These are phyloP conservation scores for Candida sojae DNA, from an alignment of 1,139 yeast species.

Conservation along the genomic window DNA sequence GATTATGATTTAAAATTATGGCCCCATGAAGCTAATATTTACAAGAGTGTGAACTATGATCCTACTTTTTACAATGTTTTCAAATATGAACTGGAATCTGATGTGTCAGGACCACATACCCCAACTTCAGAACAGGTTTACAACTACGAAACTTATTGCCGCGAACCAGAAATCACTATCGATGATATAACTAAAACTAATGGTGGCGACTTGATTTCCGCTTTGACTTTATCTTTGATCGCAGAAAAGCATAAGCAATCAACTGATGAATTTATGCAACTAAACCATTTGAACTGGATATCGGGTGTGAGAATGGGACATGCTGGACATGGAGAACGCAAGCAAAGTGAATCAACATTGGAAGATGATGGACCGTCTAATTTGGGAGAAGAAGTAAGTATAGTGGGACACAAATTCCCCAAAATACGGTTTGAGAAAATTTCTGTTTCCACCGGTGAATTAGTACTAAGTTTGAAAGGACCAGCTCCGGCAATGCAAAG, in stretches of 20 bases:
- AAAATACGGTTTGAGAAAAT: conserved; percentile 83
- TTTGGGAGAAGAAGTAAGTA: conserved; percentile 87
- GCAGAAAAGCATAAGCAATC: conserved; percentile 31
- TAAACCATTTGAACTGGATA: conserved; percentile 86
- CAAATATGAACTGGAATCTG: conserved; percentile 23
- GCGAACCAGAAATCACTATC: conserved; percentile 41
- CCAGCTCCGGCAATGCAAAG: conserved; percentile 51
- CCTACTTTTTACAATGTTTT: conserved; percentile 36
- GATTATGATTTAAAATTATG: conserved; percentile 84
- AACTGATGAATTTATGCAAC: conserved; percentile 31
- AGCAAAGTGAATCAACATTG: conserved; percentile 13
- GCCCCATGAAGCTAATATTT: conserved; percentile 66
- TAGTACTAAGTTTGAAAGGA: conserved; percentile 75
- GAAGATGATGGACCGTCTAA: conserved; percentile 61
- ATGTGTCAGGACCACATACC: conserved; percentile 12
- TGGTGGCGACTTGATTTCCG: conserved; percentile 39
- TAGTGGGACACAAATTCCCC: conserved; percentile 89
- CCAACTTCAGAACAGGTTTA: conserved; percentile 11
- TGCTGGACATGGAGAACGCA: conserved; percentile 37
- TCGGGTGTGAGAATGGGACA: conserved; percentile 85
- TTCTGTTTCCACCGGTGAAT: conserved; percentile 81
- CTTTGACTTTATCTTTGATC: conserved; percentile 35
- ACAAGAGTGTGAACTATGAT: conserved; percentile 59
- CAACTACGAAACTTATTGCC: conserved; percentile 37
- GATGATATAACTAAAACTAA: conserved; percentile 34